Evolutionary conservation across 2,329 filamentous ascomycete species (phyloP).

Genomic region (Paracorniculantispora psalliotae): DNA sequence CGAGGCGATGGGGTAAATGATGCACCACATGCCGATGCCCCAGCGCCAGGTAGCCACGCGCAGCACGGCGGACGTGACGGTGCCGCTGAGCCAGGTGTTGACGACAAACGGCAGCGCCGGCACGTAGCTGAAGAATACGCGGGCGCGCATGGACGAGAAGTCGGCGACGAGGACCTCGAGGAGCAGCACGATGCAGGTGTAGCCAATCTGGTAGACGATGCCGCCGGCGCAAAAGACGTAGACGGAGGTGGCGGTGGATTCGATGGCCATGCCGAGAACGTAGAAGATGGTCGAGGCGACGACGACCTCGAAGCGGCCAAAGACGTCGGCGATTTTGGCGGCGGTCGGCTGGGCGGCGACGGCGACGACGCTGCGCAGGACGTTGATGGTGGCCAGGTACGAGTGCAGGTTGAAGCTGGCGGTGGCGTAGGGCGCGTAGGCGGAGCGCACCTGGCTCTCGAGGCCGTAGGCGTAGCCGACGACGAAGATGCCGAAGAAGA

Average conservation of each 20-base stretch:
- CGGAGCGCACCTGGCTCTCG: slow-evolving; percentile 46
- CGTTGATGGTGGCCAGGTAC: slow-evolving; percentile 53
- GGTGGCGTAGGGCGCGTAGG: slow-evolving; percentile 53
- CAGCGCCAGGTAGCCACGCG: slow-evolving; percentile 50
- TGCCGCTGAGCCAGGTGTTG: slow-evolving; percentile 61
- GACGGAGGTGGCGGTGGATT: slow-evolving; percentile 44
- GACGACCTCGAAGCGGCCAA: slow-evolving; percentile 57
- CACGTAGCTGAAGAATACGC: slow-evolving; percentile 59
- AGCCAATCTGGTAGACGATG: slow-evolving; percentile 54
- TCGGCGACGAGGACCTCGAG: slow-evolving; percentile 59
- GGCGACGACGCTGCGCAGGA: slow-evolving; percentile 54
- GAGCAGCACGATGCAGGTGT: slow-evolving; percentile 51
- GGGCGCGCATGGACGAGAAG: slow-evolving; percentile 53
- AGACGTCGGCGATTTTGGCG: slow-evolving; percentile 59
- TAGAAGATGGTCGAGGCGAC: slow-evolving; percentile 53
- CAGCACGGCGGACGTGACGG: slow-evolving; percentile 48
- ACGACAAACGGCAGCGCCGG: slow-evolving; percentile 54
- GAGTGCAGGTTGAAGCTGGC: slow-evolving; percentile 48
- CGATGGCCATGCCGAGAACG: slow-evolving; percentile 47
- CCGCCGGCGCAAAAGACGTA: slow-evolving; percentile 48
- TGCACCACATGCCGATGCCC: slow-evolving; percentile 60
- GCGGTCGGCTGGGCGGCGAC: slow-evolving; percentile 54
- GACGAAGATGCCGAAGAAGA: slow-evolving; percentile 55
- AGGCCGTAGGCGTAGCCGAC: slow-evolving; percentile 57
- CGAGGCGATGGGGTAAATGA: slow-evolving; percentile 54